phyloP scores from a whole-genome alignment of 2,329 filamentous ascomycete genomes.

The Colletotrichum costaricense region DNA sequence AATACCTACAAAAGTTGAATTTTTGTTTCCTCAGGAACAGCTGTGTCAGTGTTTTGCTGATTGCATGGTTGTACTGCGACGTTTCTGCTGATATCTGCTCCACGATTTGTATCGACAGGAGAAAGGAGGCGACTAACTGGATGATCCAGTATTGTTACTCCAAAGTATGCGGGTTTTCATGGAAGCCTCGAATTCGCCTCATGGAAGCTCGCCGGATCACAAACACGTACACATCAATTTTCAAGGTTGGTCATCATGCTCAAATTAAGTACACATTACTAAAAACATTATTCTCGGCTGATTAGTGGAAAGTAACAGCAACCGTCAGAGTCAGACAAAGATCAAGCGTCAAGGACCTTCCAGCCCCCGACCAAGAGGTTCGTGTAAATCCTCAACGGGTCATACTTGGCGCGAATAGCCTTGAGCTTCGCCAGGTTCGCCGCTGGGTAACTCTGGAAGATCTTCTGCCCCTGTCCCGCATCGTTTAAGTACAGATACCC shows the following conservation, averaged over 20 bases:
- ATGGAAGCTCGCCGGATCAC: not conserved
- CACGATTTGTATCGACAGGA: not conserved
- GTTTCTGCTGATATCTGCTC: not conserved
- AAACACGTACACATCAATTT: not conserved
- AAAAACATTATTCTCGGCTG: not conserved
- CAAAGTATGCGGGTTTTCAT: not conserved
- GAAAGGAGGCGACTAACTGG: not conserved
- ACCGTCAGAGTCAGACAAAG: fast-evolving
- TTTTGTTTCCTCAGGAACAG: not conserved
- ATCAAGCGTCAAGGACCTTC: conserved; percentile 28
- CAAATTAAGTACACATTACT: not conserved
- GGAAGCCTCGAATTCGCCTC: too few relatives aligned
- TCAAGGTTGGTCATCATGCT: not conserved
- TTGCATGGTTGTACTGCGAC: not conserved
- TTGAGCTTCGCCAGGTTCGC: conserved; percentile 27
- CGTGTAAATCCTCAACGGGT: conserved; percentile 25
- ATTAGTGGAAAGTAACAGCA: not conserved
- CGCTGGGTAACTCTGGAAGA: conserved; percentile 35
- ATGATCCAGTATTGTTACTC: too few relatives aligned
- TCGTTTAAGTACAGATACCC: conserved; percentile 54
- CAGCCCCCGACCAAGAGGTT: conserved; percentile 30
- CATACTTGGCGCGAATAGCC: conserved; percentile 30
- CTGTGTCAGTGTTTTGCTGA: not conserved
- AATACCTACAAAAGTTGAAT: not conserved
- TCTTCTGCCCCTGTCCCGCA: conserved; percentile 52